Evolutionary conservation across 139 green algal species (phyloP), one percentile per base, ranked within the genome.

Genomic region (Coccomyxa sp.): DNA sequence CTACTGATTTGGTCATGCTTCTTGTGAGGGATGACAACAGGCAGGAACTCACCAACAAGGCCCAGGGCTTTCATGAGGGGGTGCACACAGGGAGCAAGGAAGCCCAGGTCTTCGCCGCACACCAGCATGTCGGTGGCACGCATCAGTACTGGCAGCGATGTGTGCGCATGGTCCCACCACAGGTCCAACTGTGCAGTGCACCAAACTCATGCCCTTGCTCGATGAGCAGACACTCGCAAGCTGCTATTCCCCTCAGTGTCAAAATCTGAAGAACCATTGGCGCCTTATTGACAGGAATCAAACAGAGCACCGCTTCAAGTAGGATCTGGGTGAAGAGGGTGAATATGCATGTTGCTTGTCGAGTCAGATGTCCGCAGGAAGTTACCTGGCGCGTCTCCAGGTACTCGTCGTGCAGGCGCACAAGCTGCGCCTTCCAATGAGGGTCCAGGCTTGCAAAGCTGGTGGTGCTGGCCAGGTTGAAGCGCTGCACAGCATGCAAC

Each of bases 51-150:
- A 86, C 91, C 96, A 45, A 99, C 76, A 11, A 99, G 86, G 23
- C 96, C 95, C 15, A 99, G 90, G 81, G 97, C 93, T 71, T 92
- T 82, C 93, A 98, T 95, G 71, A 98, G 89, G 18, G 94, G 94
- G 67, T 94, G 95, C 81, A 99, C 93, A 86, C 95, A 98, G 15
- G 88, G 81, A 0, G 96, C 96, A 30, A 98, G 91, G 82, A 99
- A 94, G 28, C 96, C 96, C 79, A 98, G 88, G 82, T 98, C 96
- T 90, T 98, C 96, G 0, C 95, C 96, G 87, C 95, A 99, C 67
- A 98, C 92, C 59, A 99, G 92, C 96, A 98, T 99, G 85, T 95
- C 86, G 0, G 88, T 96, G 32, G 93, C 86, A 0, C 88, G 63
- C 85, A 95, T 89, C 63, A 99, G 92, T 79, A 89, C 92, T 0